These are phyloP conservation scores for Phlebiopsis gigantea DNA, from an alignment of 768 basidiomycete genomes.

Conservation along the genomic window DNA sequence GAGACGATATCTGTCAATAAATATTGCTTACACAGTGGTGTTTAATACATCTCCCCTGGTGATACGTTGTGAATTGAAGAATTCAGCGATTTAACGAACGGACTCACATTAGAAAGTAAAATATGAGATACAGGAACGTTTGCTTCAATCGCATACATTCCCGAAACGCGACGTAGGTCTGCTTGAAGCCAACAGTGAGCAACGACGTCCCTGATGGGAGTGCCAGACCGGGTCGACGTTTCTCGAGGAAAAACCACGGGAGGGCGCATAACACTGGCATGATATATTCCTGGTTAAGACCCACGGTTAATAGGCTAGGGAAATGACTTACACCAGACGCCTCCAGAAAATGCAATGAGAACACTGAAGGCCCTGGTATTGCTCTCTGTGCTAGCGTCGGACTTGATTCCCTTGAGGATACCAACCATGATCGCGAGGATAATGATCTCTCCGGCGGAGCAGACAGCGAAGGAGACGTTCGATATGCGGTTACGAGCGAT, in stretches of 20 bases:
- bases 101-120: conserved; percentile 71
- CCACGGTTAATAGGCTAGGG: neutral
- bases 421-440: conserved; percentile 72
- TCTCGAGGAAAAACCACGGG: conserved; percentile 72
- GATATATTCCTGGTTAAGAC: neutral
- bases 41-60: conserved; percentile 70
- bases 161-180: conserved; percentile 53
- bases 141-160: conserved; percentile 68
- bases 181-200: conserved; percentile 62
- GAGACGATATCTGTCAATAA: too few species aligned
- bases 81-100: neutral
- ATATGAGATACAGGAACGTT: conserved; percentile 67
- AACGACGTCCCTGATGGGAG: conserved; percentile 51
- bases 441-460: conserved; percentile 64
- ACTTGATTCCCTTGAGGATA: conserved; percentile 61
- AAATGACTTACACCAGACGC: conserved; percentile 56
- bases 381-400: conserved; percentile 56
- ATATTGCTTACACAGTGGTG: conserved; percentile 57
- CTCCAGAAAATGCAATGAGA: conserved; percentile 75
- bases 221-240: conserved; percentile 57
- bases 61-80: neutral
- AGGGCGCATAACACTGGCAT: conserved; percentile 54
- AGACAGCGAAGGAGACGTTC: conserved; percentile 68
- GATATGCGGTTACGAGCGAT: conserved; percentile 68
- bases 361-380: conserved; percentile 74